Evolutionary conservation across 345 rosid species (phyloP), one percentile per base, ranked within the genome.

Genomic region (Pelargonium nanum): DNA sequence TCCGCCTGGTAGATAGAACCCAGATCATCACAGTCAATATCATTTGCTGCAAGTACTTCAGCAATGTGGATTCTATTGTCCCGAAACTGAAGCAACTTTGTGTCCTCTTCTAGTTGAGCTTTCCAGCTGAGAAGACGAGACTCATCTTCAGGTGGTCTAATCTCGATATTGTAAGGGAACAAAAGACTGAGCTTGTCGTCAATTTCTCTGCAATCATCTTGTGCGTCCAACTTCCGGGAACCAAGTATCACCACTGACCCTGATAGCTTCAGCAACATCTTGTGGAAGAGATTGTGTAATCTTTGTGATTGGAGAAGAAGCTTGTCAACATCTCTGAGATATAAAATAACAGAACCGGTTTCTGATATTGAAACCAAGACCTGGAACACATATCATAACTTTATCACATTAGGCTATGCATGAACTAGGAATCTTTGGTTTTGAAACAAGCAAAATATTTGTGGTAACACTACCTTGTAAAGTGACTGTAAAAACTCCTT

Each of bases 51-150:
- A 44, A 94, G 96, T 44, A 90, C 97, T 74, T 90, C 93, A 0
- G 92, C 84, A 21, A 88, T 90, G 80, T 87, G 96, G 72, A 89
- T 89, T 68, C 80, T 89, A 81, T 85, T 93, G 70, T 93, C 99
- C 78, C 75, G 89, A 74, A 79, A 73, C 70, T 86, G 92, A 34
- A 88, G 80, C 75, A 51, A 65, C 73, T 88, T 94, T 86, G 80
- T 86, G 70, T 90, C 99, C 68, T 90, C 87, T 77, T 90, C 96
- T 72, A 94, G 68, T 40, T 82, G 81, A 22, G 78, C 74, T 72
- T 76, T 90, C 99, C 99, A 94, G 83, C 70, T 82, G 61, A 66
- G 71, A 57, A 74, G 90, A 80, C 72, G 74, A 53, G 80, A 68
- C 78, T 88, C 95, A 54, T 94, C 97, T 68, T 85, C 90, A 0